These are phyloP conservation scores for Macaranga tanarius DNA, from an alignment of 441 rosid species.

Conservation along the genomic window DNA sequence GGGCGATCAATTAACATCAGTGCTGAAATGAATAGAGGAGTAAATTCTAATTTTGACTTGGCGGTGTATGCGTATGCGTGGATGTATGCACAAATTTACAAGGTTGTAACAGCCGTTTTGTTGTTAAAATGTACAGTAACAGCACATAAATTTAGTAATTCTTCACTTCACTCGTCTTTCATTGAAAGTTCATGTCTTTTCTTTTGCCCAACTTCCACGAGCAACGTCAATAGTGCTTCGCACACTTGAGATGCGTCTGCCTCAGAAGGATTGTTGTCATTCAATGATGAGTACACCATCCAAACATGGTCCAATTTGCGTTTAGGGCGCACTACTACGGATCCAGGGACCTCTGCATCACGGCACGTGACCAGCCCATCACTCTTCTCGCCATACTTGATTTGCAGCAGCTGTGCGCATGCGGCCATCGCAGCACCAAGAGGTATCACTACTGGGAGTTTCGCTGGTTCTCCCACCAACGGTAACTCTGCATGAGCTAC, in stretches of 20 bases:
- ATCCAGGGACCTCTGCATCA: constrained; percentile 95
- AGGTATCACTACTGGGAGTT: constrained; percentile 88
- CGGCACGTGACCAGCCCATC: constrained; percentile 88
- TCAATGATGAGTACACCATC: constrained; percentile 93
- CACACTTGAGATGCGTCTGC: constrained; percentile 87
- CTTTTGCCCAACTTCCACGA: constrained; percentile 68
- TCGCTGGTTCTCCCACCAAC: constrained; percentile 47
- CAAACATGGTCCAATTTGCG: constrained; percentile 91
- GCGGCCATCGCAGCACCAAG: constrained; percentile 97
- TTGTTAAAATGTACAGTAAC: neutral
- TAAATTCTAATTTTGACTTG: neutral
- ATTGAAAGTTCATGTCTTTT: constrained; percentile 47
- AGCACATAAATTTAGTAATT: neutral
- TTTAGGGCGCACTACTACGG: constrained; percentile 70
- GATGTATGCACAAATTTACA: constrained; percentile 1
- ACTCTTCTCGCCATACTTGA: constrained; percentile 84
- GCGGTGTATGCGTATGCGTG: no score
- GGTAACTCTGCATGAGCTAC: constrained; percentile 94
- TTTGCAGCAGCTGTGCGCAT: constrained; percentile 81
- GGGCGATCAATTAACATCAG: no score
- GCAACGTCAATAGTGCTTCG: constrained; percentile 79
- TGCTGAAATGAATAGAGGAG: neutral
- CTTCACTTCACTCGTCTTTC: constrained; percentile 52
- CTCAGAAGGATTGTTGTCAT: constrained; percentile 62
- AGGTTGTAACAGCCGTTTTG: neutral